These are phyloP conservation scores for Thermomucor indicae-seudaticae DNA, from an alignment of 371 early-diverging fungal species.

Conservation along the genomic window DNA sequence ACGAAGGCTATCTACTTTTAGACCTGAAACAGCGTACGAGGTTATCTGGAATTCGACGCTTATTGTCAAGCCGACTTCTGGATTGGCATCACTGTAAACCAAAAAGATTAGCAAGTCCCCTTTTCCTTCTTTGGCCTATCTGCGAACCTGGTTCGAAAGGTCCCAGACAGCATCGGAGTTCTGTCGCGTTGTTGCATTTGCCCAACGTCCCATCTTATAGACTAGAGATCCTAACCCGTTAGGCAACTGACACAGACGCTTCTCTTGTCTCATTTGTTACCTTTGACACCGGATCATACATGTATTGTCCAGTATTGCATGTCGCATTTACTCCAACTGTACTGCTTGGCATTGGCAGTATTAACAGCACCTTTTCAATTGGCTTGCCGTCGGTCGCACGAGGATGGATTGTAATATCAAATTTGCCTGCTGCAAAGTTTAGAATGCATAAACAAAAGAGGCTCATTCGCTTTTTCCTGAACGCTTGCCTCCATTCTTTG, in stretches of 20 bases:
- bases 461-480: no score
- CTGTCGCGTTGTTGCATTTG: constrained; percentile 56
- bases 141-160: constrained; percentile 49
- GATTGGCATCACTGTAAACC: constrained; percentile 38
- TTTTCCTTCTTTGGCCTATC: neutral
- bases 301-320: constrained; percentile 64
- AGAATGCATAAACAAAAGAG: no score
- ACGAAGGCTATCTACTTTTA: constrained; percentile 73
- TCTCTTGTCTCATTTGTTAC: constrained; percentile 21
- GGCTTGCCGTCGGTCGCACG: constrained; percentile 64
- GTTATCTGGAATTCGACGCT: constrained; percentile 69
- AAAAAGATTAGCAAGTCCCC: neutral
- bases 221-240: constrained; percentile 12
- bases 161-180: constrained; percentile 60
- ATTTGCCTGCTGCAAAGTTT: no score
- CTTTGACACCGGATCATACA: constrained; percentile 74
- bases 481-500: constrained; percentile 43
- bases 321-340: constrained; percentile 55
- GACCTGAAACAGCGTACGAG: constrained; percentile 69
- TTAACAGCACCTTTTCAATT: constrained; percentile 61
- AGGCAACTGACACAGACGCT: neutral
- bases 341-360: constrained; percentile 60
- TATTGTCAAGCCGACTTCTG: constrained; percentile 57
- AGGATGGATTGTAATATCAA: constrained; percentile 64
- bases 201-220: constrained; percentile 66